Evolutionary conservation across 2,329 filamentous ascomycete species (phyloP).

Genomic region (Metarhizium guizhouense): DNA sequence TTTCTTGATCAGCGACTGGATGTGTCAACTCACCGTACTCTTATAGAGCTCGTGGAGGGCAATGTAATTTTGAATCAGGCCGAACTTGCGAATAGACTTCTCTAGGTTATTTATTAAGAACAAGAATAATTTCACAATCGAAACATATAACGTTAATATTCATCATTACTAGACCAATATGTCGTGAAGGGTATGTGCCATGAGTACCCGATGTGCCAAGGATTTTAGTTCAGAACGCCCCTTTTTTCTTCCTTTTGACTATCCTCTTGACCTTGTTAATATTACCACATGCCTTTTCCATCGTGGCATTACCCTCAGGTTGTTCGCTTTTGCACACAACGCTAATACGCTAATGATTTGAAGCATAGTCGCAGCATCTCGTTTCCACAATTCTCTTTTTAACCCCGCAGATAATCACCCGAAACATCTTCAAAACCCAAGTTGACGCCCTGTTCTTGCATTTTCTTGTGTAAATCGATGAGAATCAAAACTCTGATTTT

Average conservation of each 20-base stretch:
- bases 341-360: not conserved
- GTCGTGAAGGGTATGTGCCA: not conserved
- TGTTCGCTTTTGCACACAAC: not conserved
- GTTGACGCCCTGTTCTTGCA: not conserved
- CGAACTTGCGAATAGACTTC: constrained; percentile 22
- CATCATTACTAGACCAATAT: not conserved
- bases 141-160: not conserved
- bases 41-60: constrained; percentile 35
- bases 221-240: not conserved
- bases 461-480: not conserved
- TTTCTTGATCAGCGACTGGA: constrained; percentile 26
- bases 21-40: constrained; percentile 28
- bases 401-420: not conserved
- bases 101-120: not conserved
- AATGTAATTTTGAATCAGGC: constrained; percentile 21
- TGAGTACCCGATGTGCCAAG: not conserved
- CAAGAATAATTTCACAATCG: not conserved
- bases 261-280: not conserved
- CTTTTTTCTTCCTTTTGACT: not conserved
- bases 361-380: not conserved
- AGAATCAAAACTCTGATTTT: not conserved
- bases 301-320: not conserved
- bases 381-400: not conserved
- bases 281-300: not conserved
- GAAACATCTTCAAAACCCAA: not conserved